phyloP scores from a whole-genome alignment of 177 flowering plant genomes.

The Tripterygium wilfordii region DNA sequence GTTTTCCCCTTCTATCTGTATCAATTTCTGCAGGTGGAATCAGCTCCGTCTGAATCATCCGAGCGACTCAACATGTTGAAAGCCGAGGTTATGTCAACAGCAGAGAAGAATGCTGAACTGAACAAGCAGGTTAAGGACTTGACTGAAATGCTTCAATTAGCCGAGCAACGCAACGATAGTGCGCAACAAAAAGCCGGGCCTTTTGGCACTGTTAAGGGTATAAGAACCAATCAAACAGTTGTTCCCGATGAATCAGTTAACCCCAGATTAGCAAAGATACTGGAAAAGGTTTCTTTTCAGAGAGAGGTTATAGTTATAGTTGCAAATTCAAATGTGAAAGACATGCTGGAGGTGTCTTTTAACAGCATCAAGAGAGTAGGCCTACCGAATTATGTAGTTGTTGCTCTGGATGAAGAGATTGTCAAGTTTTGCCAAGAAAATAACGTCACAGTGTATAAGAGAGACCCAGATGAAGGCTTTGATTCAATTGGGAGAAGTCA shows the following conservation, averaged over 20 bases:
- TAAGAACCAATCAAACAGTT: conserved; percentile 61
- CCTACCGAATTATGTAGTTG: conserved; percentile 65
- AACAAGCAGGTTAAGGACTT: conserved; percentile 66
- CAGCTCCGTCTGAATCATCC: conserved; percentile 55
- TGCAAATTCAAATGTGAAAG: conserved; percentile 68
- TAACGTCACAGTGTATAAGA: conserved; percentile 58
- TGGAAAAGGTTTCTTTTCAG: conserved; percentile 48
- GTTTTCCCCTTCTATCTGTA: too few relatives aligned
- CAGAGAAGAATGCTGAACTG: conserved; percentile 57
- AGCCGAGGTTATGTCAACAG: conserved; percentile 28
- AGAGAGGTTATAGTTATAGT: conserved; percentile 66
- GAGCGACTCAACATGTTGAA: conserved; percentile 45
- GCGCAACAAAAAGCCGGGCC: too few relatives aligned
- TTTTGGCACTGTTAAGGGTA: conserved; percentile 67
- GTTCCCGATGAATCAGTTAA: conserved; percentile 70
- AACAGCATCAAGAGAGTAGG: conserved; percentile 63
- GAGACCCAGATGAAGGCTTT: conserved; percentile 60
- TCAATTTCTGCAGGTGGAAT: too few relatives aligned
- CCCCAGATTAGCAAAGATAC: conserved; percentile 63
- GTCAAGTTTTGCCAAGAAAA: conserved; percentile 52
- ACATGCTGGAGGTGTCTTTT: conserved; percentile 72
- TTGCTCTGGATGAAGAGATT: conserved; percentile 66
- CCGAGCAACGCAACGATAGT: conserved; percentile 58
- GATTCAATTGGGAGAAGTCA: conserved; percentile 59
- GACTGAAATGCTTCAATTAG: conserved; percentile 50